Conservation (phyloP, 352 stramenopile species). For the Phytophthora multivora region DNA sequence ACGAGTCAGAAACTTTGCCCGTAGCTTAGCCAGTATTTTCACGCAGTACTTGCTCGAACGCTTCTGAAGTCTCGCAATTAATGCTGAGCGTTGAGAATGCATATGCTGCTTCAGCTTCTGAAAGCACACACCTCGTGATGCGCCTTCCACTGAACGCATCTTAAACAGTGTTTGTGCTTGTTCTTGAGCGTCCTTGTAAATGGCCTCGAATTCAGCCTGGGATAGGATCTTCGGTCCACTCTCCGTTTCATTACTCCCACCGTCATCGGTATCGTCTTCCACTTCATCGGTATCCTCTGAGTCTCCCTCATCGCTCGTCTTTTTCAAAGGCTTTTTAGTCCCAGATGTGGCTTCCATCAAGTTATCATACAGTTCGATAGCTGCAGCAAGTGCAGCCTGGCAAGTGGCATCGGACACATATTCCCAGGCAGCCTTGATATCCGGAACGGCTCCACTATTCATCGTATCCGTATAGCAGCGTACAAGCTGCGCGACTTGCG, state of each 20-base stretch:
- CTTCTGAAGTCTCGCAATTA: constrained; percentile 64
- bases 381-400: constrained; percentile 55
- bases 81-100: constrained; percentile 52
- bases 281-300: constrained; percentile 32
- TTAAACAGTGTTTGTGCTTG: constrained; percentile 73
- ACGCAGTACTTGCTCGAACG: constrained; percentile 63
- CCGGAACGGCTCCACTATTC: constrained; percentile 76
- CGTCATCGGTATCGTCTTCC: constrained; percentile 30
- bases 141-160: constrained; percentile 66
- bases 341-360: constrained; percentile 43
- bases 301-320: constrained; percentile 23
- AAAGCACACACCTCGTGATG: constrained; percentile 62
- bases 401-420: constrained; percentile 85
- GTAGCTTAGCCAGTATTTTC: constrained; percentile 45
- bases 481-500: constrained; percentile 65
- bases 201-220: constrained; percentile 73
- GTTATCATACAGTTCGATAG: constrained; percentile 63
- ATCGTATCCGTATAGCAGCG: constrained; percentile 78
- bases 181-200: constrained; percentile 79
- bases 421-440: constrained; percentile 85
- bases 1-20: constrained; percentile 40
- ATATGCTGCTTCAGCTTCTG: constrained; percentile 81
- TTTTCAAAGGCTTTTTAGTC: constrained; percentile 18
- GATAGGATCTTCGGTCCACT: constrained; percentile 43
- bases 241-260: constrained; percentile 7